phyloP scores from a whole-genome alignment of 441 rosid species.

The Eruca vesicaria region DNA sequence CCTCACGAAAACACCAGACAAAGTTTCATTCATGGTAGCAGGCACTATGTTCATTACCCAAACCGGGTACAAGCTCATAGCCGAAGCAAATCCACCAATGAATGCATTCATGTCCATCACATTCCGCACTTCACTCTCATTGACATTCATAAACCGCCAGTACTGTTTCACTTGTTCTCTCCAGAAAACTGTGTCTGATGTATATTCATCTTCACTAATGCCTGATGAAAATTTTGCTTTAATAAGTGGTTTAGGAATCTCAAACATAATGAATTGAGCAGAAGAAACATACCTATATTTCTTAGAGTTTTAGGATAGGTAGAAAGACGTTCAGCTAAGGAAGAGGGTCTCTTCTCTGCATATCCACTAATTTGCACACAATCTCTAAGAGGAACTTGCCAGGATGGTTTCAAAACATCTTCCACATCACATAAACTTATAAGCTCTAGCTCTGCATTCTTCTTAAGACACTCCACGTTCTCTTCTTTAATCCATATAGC shows the following conservation, averaged over 20 bases:
- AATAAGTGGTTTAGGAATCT: background rate
- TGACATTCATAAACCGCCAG: slow-evolving; percentile 70
- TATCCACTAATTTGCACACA: slow-evolving; percentile 49
- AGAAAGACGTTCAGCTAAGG: slow-evolving; percentile 64
- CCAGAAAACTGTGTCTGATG: slow-evolving; percentile 58
- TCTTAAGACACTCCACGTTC: slow-evolving; percentile 55
- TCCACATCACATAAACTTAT: slow-evolving; percentile 57
- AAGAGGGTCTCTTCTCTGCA: slow-evolving; percentile 49
- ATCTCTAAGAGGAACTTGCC: slow-evolving; percentile 68
- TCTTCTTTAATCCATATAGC: slow-evolving; percentile 88
- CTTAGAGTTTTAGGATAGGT: slow-evolving; percentile 58
- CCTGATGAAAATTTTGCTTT: slow-evolving; percentile 39
- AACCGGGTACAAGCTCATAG: slow-evolving; percentile 64
- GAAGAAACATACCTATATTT: slow-evolving; percentile 48
- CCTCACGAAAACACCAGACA: slow-evolving; percentile 74
- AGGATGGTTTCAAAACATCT: slow-evolving; percentile 61
- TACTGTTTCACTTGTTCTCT: slow-evolving; percentile 62
- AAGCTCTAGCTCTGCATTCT: slow-evolving; percentile 57
- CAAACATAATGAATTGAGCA: background rate
- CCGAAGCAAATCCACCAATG: slow-evolving; percentile 81
- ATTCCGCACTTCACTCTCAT: slow-evolving; percentile 60
- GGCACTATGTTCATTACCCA: slow-evolving; percentile 97
- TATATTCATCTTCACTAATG: slow-evolving; percentile 59
- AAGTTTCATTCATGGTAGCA: slow-evolving; percentile 59
- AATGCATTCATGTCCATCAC: slow-evolving; percentile 94